Evolutionary conservation across 2,329 filamentous ascomycete genomes (phyloP), one percentile per base, ranked within the genome.

Genomic region (Penicillium sp.): DNA sequence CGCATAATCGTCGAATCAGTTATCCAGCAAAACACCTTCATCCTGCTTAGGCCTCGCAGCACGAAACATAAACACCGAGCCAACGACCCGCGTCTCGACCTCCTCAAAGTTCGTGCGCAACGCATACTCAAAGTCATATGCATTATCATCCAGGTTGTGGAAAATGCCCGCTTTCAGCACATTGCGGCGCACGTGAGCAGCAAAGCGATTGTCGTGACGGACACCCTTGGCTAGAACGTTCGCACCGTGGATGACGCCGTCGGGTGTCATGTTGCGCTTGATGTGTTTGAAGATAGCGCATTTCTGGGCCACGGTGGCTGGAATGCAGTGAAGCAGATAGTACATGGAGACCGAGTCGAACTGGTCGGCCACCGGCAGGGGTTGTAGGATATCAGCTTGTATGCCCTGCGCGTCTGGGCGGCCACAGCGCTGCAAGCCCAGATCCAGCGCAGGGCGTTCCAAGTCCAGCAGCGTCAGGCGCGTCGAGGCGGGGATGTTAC

Each of bases 301-400:
- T 62, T 80, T 79, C 5, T 61, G 59, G 11, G 58, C 38, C 4
- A 58, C 51, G 1, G 72, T 70, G 0, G 72, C 73, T 0, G 78
- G 78, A 10, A 81, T 62, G 65, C 79, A 81, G 64, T 81, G 79
- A 16, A 81, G 69, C 33, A 35, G 33, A 35, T 35, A 35, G 33
- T 35, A 35, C 33, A 80, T 71, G 14, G 76, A 77, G 54, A 83
- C 77, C 0, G 78, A 79, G 63, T 80, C 76, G 63, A 79, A 83
- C 49, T 65, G 66, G 2, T 61, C 65, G 4, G 59, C 62, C 26
- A 63, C 54, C 0, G 75, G 75, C 2, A 76, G 65, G 2, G 75
- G 71, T 37, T 72, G 60, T 6, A 71, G 75, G 33, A 76, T 72
- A 61, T 82, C 76, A 5, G 76, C 79, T 33, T 74, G 62, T 19